These are phyloP conservation scores for Pisolithus orientalis DNA, from an alignment of 768 basidiomycete genomes.

Conservation along the genomic window DNA sequence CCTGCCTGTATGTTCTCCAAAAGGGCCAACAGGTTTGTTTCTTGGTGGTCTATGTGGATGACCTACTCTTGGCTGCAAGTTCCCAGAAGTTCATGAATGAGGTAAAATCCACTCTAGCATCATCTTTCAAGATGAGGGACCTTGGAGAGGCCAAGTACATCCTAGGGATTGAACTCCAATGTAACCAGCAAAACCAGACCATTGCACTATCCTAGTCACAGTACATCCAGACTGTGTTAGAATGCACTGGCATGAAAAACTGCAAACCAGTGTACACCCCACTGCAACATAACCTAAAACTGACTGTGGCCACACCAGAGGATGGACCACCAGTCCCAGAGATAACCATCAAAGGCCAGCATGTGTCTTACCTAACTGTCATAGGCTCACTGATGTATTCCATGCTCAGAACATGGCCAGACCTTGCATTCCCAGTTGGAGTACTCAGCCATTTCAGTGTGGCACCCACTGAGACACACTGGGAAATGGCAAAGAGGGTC, in stretches of 20 bases:
- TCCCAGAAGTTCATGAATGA: neutral
- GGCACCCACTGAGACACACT: slow-evolving; percentile 1
- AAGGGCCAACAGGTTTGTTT: slow-evolving; percentile 11
- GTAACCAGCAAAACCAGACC: slow-evolving; percentile 16
- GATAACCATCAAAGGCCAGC: neutral
- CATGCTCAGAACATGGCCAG: slow-evolving; percentile 21
- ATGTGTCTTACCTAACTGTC: neutral
- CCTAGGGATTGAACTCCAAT: slow-evolving; percentile 25
- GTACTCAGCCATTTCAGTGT: slow-evolving; percentile 15
- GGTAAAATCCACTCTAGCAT: neutral
- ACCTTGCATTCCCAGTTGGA: slow-evolving; percentile 25
- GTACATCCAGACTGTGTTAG: slow-evolving; percentile 6
- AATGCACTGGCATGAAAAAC: slow-evolving; percentile 9
- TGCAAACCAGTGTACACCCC: slow-evolving; percentile 10
- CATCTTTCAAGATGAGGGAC: neutral
- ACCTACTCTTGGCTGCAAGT: slow-evolving; percentile 5
- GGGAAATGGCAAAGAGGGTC: slow-evolving; percentile 9
- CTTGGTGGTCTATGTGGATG: slow-evolving; percentile 23
- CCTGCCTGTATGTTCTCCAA: slow-evolving; percentile 18
- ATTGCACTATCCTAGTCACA: slow-evolving; percentile 21
- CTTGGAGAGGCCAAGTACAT: slow-evolving; percentile 10
- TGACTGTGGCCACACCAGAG: neutral
- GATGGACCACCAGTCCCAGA: neutral
- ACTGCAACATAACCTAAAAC: neutral
- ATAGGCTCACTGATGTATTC: slow-evolving; percentile 24